Evolutionary conservation across 257 asterid genomes (phyloP), one percentile per base, ranked within the genome.

Genomic region (Nicotiana noctiflora): DNA sequence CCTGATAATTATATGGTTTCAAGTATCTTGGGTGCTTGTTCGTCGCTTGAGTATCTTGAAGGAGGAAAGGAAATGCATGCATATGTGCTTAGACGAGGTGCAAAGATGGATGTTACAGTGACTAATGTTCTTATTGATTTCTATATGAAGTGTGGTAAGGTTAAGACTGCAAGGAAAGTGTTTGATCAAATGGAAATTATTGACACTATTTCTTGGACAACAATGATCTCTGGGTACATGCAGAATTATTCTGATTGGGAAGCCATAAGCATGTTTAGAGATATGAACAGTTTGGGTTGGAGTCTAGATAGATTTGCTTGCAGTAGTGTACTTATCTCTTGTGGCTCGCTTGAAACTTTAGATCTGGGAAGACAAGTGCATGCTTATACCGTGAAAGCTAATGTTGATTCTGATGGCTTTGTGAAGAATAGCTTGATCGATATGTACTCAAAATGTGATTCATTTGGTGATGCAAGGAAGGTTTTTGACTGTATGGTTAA

Each of bases 11-110:
- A 86, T 56, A 85, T 85, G 23, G 76, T 89, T 81, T 88, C 90
- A 15, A 82, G 84, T 76, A 84, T 84, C 23, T 81, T 89, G 67
- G 80, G 67, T 44, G 89, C 86, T 0, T 89, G 93, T 62, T 80
- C 85, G 8, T 56, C 51, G 13, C 82, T 84, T 3, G 88, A 84
- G 82, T 82, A 68, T 84, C 60, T 89, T 65, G 79, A 85, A 74
- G 81, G 77, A 29, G 93, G 90, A 27, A 82, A 85, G 75, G 89
- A 89, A 89, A 82, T 89, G 77, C 91, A 88, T 67, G 87, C 82
- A 46, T 88, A 79, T 81, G 84, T 77, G 61, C 77, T 88, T 34
- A 84, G 90, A 82, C 83, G 81, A 34, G 84, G 81, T 2, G 64
- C 65, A 9, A 76, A 84, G 70, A 63, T 46, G 83, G 90, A 89